Conservation (phyloP, 2,329 filamentous ascomycete genomes). For the Scytalidium lignicola region DNA sequence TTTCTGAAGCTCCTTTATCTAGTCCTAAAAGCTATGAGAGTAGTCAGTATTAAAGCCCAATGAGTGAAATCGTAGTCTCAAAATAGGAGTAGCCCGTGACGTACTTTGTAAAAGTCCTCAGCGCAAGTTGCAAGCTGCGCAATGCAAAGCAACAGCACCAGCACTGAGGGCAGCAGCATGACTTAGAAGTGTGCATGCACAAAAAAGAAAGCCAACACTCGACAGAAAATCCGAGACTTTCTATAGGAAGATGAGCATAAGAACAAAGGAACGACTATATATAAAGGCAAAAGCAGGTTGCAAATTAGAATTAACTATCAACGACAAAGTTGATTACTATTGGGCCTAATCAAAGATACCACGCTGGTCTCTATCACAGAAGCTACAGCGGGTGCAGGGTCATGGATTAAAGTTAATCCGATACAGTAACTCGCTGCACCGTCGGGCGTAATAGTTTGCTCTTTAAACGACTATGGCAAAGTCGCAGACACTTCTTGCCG, state of each 20-base stretch:
- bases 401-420: neutral
- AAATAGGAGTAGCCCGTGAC: neutral
- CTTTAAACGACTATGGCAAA: no score
- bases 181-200: conserved; percentile 20
- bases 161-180: conserved; percentile 47
- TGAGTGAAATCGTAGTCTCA: neutral
- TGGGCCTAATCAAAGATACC: conserved; percentile 7
- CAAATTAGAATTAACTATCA: no score
- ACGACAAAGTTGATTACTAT: no score
- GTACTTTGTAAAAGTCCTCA: conserved; percentile 77
- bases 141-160: conserved; percentile 49
- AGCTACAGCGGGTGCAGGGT: neutral
- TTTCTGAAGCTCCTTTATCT: conserved; percentile 71
- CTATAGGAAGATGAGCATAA: conserved; percentile 5
- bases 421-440: neutral
- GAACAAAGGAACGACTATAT: neutral
- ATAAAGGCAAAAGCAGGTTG: neutral
- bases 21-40: conserved; percentile 66
- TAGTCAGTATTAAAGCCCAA: conserved; percentile 8
- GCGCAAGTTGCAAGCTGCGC: conserved; percentile 51
- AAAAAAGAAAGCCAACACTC: conserved; percentile 3
- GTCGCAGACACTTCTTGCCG: no score
- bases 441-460: no score
- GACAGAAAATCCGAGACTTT: neutral
- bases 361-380: conserved; percentile 5